Base-by-base conservation (phyloP, 768 basidiomycete genomes). In the Leccinum disarticulatum region DNA sequence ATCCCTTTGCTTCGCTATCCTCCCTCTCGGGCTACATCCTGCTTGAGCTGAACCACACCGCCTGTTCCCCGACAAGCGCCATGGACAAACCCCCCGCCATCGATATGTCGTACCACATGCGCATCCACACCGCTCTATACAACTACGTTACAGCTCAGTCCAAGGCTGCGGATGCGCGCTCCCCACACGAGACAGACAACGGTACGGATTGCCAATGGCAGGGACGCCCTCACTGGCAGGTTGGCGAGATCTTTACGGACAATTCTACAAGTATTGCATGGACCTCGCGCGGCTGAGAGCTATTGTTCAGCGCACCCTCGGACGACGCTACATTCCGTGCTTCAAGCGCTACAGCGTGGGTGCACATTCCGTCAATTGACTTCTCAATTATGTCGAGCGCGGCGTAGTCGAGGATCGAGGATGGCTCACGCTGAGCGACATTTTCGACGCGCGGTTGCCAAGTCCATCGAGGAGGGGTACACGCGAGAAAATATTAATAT, bases 101-200 rank as follows among this genome's bases (percentile, higher is more conserved):
- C 65, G 88, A 90, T 63, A 80, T 87, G 57, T 80, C 76, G 30
- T 87, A 88, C 64, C 88, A 90, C 68, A 84, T 87, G 69, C 87
- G 88, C 59, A 87, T 91, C 43, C 88, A 90, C 72, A 88, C 89
- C 19, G 87, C 88, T n/a, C 84, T 85, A 57, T 91, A 91, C 78
- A 88, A 90, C 76, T 91, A 90, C 82, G 83, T 86, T 68, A 84
- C 82, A 56, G 71, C 81, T n/a, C 82, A 83, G 71, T 80, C 77
- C 59, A 86, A 87, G 67, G 73, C 74, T 30, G 68, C 73, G 51
- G 76, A 75, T 43, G 59, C 72, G 22, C 63, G 63, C 30, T 62
- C 64, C 15, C 53, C 58, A 7, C 53, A 48, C 36, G 61, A 55
- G 35, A 19, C 27, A 4, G 61, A 59, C 28, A 28, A 28, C 28